Evolutionary conservation across 2,329 filamentous ascomycete genomes (phyloP).

Genomic region (Colletotrichum falcatum): DNA sequence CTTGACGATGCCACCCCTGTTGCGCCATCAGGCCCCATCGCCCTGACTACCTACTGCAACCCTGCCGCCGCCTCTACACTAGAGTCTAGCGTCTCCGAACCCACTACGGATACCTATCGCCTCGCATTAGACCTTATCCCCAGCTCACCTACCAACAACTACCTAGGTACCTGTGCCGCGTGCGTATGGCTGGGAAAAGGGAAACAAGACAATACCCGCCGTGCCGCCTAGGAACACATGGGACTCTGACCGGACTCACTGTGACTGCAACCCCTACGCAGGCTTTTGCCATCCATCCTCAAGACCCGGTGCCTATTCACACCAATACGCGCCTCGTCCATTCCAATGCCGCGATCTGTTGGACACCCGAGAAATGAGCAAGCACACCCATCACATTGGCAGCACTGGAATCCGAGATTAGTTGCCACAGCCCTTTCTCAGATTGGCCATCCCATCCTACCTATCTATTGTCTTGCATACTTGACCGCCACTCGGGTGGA

Average conservation of each 20-base stretch:
- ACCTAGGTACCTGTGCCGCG: too few relatives aligned
- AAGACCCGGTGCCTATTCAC: too few relatives aligned
- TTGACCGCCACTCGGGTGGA: too few relatives aligned
- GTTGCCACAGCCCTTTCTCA: slow-evolving; percentile 1
- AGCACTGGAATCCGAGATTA: slow-evolving; percentile 18
- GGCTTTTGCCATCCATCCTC: not conserved
- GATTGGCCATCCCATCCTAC: not conserved
- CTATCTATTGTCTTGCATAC: too few relatives aligned
- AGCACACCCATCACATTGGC: not conserved
- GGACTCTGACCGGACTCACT: not conserved
- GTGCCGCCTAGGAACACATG: too few relatives aligned
- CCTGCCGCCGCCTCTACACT: slow-evolving; percentile 9
- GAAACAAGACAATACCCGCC: not conserved
- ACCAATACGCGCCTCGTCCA: not conserved
- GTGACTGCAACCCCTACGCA: not conserved
- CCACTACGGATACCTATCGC: too few relatives aligned
- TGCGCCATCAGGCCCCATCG: not conserved
- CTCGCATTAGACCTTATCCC: too few relatives aligned
- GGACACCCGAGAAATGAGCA: slow-evolving; percentile 6
- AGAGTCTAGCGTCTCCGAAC: too few relatives aligned
- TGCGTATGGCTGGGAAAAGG: too few relatives aligned
- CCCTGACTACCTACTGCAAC: too few relatives aligned
- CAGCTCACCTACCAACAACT: too few relatives aligned
- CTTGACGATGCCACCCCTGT: not conserved
- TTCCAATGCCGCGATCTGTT: not conserved